Percentiles rank a stretch among this genome's conserved stretches.
These are phyloP conservation scores for Amylocystis lapponica DNA, from an alignment of 768 basidiomycete species.

Conservation along the genomic window DNA sequence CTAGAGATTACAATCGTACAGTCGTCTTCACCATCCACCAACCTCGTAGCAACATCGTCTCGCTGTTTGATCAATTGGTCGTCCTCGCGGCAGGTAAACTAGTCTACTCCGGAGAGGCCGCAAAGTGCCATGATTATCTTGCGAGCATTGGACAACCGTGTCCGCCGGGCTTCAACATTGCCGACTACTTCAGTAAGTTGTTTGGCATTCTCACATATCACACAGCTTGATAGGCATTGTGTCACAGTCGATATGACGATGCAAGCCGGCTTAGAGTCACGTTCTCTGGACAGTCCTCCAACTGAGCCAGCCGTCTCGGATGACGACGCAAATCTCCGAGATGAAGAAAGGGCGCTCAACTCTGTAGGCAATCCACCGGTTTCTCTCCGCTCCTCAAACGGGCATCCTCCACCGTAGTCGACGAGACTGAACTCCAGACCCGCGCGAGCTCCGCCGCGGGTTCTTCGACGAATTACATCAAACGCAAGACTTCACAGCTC, in stretches of 20 bases:
- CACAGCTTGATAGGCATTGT: slow-evolving; percentile 4
- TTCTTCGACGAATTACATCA: slow-evolving; percentile 48
- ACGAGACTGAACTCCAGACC: slow-evolving; percentile 47
- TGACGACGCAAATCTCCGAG: slow-evolving; percentile 41
- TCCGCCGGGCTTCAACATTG: slow-evolving; percentile 93
- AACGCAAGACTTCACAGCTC: slow-evolving; percentile 69
- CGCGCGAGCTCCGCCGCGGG: slow-evolving; percentile 38
- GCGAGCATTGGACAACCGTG: slow-evolving; percentile 74
- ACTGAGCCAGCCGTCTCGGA: slow-evolving; percentile 24
- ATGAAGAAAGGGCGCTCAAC: slow-evolving; percentile 64
- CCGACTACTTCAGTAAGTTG: slow-evolving; percentile 86
- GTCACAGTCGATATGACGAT: slow-evolving; percentile 39
- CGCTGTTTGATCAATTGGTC: slow-evolving; percentile 88
- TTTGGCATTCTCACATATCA: background rate
- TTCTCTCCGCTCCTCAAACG: slow-evolving; percentile 4
- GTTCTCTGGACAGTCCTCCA: slow-evolving; percentile 25
- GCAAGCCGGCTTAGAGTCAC: slow-evolving; percentile 35
- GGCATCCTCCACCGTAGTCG: slow-evolving; percentile 19
- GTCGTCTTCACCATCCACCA: slow-evolving; percentile 98
- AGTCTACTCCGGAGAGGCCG: slow-evolving; percentile 78
- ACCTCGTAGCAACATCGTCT: slow-evolving; percentile 95
- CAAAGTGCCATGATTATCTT: slow-evolving; percentile 77
- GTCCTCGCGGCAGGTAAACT: slow-evolving; percentile 79
- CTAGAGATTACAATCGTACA: slow-evolving; percentile 86
- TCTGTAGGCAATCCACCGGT: background rate